A percentile compares a stretch with the other conserved stretches of the same genome.
These are phyloP conservation scores for Mycena alexandri DNA, from an alignment of 768 basidiomycete genomes.

Conservation along the genomic window DNA sequence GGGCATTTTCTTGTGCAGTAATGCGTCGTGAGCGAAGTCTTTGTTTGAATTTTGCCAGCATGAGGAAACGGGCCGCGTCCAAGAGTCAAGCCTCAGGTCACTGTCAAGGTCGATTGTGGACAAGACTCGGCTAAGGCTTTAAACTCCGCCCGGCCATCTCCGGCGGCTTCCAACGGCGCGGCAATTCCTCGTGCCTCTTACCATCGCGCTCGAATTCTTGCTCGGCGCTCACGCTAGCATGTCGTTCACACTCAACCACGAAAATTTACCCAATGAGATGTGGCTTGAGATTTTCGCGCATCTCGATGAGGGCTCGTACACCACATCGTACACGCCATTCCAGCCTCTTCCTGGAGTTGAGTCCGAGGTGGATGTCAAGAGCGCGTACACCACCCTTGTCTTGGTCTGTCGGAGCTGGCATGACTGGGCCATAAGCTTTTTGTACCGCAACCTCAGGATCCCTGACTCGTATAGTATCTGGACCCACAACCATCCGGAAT, in stretches of 20 bases:
- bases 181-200: too few relatives aligned
- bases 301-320: constrained; percentile 40
- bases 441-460: constrained; percentile 61
- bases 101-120: too few relatives aligned
- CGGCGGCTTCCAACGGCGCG: too few relatives aligned
- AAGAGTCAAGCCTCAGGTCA: too few relatives aligned
- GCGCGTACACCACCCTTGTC: constrained; percentile 50
- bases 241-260: constrained; percentile 28
- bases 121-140: too few relatives aligned
- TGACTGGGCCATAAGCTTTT: constrained; percentile 54
- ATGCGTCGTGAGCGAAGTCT: background rate
- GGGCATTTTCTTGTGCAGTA: background rate
- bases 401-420: constrained; percentile 72
- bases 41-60: background rate
- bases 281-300: constrained; percentile 64
- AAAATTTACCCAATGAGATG: constrained; percentile 62
- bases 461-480: too few relatives aligned
- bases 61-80: too few relatives aligned
- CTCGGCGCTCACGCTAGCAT: too few relatives aligned
- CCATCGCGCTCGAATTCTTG: too few relatives aligned
- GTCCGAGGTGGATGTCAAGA: constrained; percentile 49
- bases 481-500: too few relatives aligned
- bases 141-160: too few relatives aligned
- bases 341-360: constrained; percentile 45
- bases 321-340: constrained; percentile 62